A percentile compares a stretch with the other conserved stretches of the same genome.
Conservation (phyloP, 2,329 filamentous ascomycete genomes). For the Trichoderma asperellum region DNA sequence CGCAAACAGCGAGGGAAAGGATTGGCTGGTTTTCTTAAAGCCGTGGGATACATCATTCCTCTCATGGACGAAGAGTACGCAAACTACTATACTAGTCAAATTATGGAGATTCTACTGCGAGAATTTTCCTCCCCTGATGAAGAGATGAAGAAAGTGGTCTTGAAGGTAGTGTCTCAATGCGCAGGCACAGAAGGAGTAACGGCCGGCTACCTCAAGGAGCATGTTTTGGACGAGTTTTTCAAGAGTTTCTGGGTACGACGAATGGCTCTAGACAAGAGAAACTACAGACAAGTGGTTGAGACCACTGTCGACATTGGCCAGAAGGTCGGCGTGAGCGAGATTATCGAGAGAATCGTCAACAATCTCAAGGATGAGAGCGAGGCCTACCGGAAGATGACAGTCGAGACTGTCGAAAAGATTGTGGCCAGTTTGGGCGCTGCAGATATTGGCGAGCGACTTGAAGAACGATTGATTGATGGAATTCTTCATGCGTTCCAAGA, state of each 20-base stretch:
- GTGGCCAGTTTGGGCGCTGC: constrained; percentile 91
- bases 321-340: constrained; percentile 96
- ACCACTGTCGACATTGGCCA: constrained; percentile 96
- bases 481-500: constrained; percentile 97
- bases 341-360: constrained; percentile 87
- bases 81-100: constrained; percentile 97
- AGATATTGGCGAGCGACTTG: constrained; percentile 88
- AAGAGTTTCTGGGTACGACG: constrained; percentile 98
- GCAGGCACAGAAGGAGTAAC: constrained; percentile 94
- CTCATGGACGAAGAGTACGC: constrained; percentile 99
- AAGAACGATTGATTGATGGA: constrained; percentile 92
- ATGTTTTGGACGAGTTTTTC: constrained; percentile 95
- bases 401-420: constrained; percentile 96
- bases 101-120: constrained; percentile 96
- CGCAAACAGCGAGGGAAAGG: constrained; percentile 96
- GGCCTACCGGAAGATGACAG: constrained; percentile 97
- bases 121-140: constrained; percentile 97
- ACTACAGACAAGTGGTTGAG: constrained; percentile 97
- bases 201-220: constrained; percentile 90
- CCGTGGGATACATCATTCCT: constrained; percentile 96
- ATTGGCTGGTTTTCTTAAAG: constrained; percentile 93
- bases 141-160: constrained; percentile 99
- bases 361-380: constrained; percentile 99
- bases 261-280: constrained; percentile 96
- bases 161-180: constrained; percentile 97